Conservation (phyloP, 306 rosid species). For the Citrullus colocynthis region DNA sequence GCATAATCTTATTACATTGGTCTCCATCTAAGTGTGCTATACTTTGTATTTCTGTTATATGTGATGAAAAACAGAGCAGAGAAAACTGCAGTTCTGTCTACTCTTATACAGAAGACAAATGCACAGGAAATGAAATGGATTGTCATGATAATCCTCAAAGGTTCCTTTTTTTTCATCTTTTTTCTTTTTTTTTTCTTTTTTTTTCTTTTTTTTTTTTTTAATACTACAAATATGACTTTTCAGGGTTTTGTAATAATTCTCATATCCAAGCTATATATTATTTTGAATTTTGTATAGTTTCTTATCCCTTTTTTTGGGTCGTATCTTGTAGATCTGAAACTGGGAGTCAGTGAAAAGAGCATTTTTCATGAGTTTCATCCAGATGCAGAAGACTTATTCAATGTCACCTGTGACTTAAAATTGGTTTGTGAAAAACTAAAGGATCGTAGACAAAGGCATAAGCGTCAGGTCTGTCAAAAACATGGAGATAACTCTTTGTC, state of each 20-base stretch:
- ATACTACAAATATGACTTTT: slow-evolving; percentile 7
- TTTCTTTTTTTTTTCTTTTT: background rate
- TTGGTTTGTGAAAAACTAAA: slow-evolving; percentile 86
- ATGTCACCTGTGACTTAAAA: slow-evolving; percentile 93
- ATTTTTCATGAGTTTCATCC: slow-evolving; percentile 93
- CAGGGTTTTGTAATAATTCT: background rate
- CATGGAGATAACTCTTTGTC: slow-evolving; percentile 1
- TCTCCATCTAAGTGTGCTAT: background rate
- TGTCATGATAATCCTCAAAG: slow-evolving; percentile 89
- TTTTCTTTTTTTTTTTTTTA: background rate
- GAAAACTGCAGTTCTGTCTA: slow-evolving; percentile 63
- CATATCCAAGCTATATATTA: background rate
- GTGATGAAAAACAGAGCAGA: slow-evolving; percentile 39
- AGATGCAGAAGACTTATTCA: slow-evolving; percentile 94
- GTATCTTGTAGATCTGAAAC: slow-evolving; percentile 56
- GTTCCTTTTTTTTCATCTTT: slow-evolving; percentile 9
- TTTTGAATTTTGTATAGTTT: background rate
- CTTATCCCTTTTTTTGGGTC: too few species aligned
- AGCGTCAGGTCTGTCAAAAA: slow-evolving; percentile 56
- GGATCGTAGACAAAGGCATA: slow-evolving; percentile 70
- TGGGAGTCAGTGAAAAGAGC: slow-evolving; percentile 89
- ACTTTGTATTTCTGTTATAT: slow-evolving; percentile 7
- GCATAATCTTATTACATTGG: background rate
- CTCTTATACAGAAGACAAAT: slow-evolving; percentile 69
- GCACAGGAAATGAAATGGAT: slow-evolving; percentile 99